Percentiles rank a stretch among this genome's conserved stretches.
Conservation (phyloP, 805 yeast species). For the Barnettozyma wickerhamii region DNA sequence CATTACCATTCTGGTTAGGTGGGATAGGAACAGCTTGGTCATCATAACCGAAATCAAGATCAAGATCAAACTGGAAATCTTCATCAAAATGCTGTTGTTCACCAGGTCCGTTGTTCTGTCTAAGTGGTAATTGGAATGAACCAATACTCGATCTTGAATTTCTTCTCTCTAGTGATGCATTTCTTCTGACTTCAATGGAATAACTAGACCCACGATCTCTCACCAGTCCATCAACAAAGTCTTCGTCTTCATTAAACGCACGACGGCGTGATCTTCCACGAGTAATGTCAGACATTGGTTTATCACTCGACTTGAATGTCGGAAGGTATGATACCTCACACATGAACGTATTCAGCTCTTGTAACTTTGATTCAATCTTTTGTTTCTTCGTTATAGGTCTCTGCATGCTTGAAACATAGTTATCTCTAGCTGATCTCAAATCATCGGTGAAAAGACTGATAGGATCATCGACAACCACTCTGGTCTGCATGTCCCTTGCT, state of each 20-base stretch:
- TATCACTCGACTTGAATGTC: background rate
- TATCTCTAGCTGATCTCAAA: slow-evolving; percentile 22
- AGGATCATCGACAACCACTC: slow-evolving; percentile 14
- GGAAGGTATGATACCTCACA: slow-evolving; percentile 2
- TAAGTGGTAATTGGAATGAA: slow-evolving; percentile 15
- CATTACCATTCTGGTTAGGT: slow-evolving; percentile 1
- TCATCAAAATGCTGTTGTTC: slow-evolving; percentile 1
- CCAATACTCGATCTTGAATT: slow-evolving; percentile 21
- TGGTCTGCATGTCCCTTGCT: background rate
- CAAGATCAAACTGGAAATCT: slow-evolving; percentile 11
- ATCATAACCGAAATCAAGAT: slow-evolving; percentile 11
- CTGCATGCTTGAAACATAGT: slow-evolving; percentile 17
- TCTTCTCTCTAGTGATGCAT: slow-evolving; percentile 21
- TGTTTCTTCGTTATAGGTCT: slow-evolving; percentile 3
- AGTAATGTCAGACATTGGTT: background rate
- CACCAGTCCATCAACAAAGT: slow-evolving; percentile 23
- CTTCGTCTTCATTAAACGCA: slow-evolving; percentile 14
- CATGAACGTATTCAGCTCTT: background rate
- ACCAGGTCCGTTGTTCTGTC: background rate
- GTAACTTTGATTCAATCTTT: background rate
- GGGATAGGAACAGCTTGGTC: slow-evolving; percentile 6
- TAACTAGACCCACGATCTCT: slow-evolving; percentile 23
- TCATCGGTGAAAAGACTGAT: slow-evolving; percentile 21
- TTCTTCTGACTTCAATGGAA: slow-evolving; percentile 24
- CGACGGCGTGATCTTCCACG: slow-evolving; percentile 13